Percentiles rank a stretch among this genome's conserved stretches.
Evolutionary conservation across 1,284 basidiomycete species (phyloP).

Genomic region (Ceratobasidium sp.): DNA sequence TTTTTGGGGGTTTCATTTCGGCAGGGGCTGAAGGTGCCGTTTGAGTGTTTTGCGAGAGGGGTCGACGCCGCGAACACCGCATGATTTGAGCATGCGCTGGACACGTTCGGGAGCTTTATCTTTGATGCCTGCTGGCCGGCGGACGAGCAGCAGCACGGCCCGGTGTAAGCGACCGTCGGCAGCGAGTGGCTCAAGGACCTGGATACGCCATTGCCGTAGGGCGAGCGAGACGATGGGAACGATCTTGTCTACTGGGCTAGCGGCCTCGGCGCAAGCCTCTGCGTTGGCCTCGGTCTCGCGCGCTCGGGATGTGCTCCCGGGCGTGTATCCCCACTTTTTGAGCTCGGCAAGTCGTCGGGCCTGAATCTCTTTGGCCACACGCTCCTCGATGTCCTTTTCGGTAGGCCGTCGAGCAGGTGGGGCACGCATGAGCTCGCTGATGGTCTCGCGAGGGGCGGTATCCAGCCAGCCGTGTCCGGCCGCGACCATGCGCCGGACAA

Average conservation of each 20-base stretch:
- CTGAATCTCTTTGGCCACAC: conserved; percentile 22
- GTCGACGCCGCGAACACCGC: conserved; percentile 25
- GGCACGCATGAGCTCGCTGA: conserved; percentile 20
- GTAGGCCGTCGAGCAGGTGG: conserved; percentile 22
- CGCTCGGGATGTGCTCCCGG: neutral
- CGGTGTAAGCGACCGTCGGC: conserved; percentile 1
- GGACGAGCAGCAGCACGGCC: conserved; percentile 14
- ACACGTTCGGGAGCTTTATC: conserved; percentile 17
- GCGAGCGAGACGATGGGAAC: conserved; percentile 45
- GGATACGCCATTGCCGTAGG: conserved; percentile 44
- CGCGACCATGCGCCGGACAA: conserved; percentile 45
- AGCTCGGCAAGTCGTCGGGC: conserved; percentile 42
- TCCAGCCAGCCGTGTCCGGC: conserved; percentile 46
- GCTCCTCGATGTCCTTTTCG: conserved; percentile 23
- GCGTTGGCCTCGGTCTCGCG: conserved; percentile 28
- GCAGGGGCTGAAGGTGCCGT: conserved; percentile 18
- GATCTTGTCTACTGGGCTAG: conserved; percentile 39
- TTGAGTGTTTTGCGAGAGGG: conserved; percentile 32
- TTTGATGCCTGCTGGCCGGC: conserved; percentile 5
- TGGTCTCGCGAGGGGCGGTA: conserved; percentile 21
- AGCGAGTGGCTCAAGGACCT: conserved; percentile 42
- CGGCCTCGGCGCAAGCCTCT: conserved; percentile 45
- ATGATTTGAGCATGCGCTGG: conserved; percentile 33
- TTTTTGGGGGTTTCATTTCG: conserved; percentile 1
- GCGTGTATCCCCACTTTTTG: conserved; percentile 45